A percentile compares a stretch with the other conserved stretches of the same genome.
phyloP scores from a whole-genome alignment of 805 yeast species.

The Sugiyamaella lignohabitans region DNA sequence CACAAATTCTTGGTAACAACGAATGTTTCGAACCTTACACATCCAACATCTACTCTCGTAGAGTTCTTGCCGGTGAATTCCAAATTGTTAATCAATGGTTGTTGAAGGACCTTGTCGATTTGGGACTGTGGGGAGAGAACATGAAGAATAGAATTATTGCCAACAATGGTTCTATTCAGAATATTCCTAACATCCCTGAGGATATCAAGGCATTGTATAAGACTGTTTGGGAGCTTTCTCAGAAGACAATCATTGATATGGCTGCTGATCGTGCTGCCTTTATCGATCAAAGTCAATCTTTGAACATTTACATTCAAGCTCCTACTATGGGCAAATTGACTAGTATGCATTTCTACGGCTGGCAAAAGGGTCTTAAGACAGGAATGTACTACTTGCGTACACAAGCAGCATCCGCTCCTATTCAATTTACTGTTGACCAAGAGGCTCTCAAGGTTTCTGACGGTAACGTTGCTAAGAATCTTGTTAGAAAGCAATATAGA shows the following conservation, averaged over 20 bases:
- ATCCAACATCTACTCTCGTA: slow-evolving; percentile 82
- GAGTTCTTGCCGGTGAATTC: slow-evolving; percentile 90
- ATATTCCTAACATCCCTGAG: slow-evolving; percentile 64
- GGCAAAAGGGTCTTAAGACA: slow-evolving; percentile 97
- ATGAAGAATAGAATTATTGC: slow-evolving; percentile 72
- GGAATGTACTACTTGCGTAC: slow-evolving; percentile 98
- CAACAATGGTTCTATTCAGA: slow-evolving; percentile 80
- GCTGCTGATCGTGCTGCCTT: slow-evolving; percentile 72
- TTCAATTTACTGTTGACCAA: slow-evolving; percentile 76
- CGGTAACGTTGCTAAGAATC: slow-evolving; percentile 14
- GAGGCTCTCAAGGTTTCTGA: slow-evolving; percentile 33
- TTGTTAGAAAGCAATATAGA: slow-evolving; percentile 22
- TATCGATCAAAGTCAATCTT: slow-evolving; percentile 82
- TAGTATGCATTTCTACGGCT: slow-evolving; percentile 97
- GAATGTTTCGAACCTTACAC: slow-evolving; percentile 97
- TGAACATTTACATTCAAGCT: slow-evolving; percentile 79
- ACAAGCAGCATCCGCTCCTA: slow-evolving; percentile 95
- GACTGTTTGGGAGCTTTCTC: slow-evolving; percentile 96
- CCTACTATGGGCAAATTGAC: slow-evolving; percentile 97
- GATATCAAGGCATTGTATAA: slow-evolving; percentile 73
- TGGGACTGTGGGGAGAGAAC: slow-evolving; percentile 76
- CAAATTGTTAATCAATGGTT: slow-evolving; percentile 87
- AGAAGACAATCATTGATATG: slow-evolving; percentile 77
- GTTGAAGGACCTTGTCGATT: slow-evolving; percentile 69
- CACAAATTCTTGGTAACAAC: slow-evolving; percentile 87